These are phyloP conservation scores for Vigna reflexopilosa DNA, from an alignment of 306 rosid species.

Conservation along the genomic window DNA sequence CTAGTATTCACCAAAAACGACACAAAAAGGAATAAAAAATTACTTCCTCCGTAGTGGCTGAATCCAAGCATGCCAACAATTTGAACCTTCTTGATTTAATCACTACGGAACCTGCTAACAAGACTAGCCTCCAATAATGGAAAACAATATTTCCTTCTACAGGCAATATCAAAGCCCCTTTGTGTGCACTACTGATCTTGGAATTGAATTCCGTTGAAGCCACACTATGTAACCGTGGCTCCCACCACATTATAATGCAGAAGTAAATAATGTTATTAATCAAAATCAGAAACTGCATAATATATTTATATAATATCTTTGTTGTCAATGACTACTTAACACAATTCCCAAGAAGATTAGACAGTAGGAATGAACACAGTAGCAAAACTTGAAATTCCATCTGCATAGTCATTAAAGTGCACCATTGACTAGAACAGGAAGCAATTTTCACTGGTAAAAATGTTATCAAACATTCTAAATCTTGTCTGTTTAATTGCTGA, in stretches of 20 bases:
- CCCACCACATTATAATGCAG: conserved; percentile 33
- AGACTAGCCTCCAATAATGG: too few species aligned
- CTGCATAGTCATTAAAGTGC: conserved; percentile 69
- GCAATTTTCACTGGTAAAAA: conserved; percentile 59
- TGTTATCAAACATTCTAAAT: conserved; percentile 58
- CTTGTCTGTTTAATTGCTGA: conserved; percentile 48
- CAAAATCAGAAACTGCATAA: conserved; percentile 48
- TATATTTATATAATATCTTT: conserved; percentile 49
- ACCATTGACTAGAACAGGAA: conserved; percentile 64
- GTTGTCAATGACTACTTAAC: conserved; percentile 69
- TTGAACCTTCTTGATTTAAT: conserved; percentile 23
- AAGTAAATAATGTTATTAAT: conserved; percentile 39
- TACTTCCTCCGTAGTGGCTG: not conserved
- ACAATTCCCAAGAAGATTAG: conserved; percentile 57
- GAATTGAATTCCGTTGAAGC: conserved; percentile 3
- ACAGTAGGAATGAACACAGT: conserved; percentile 57
- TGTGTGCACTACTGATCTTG: conserved; percentile 24
- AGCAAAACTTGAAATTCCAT: conserved; percentile 80
- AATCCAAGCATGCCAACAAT: conserved; percentile 21
- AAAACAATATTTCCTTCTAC: too few species aligned
- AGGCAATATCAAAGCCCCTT: conserved; percentile 20
- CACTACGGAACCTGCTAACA: too few species aligned
- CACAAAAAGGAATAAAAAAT: conserved; percentile 1
- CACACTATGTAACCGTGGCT: conserved; percentile 20
- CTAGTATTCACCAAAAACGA: conserved; percentile 7